Percentiles rank a stretch among this genome's conserved stretches.
phyloP scores from a whole-genome alignment of 1,284 basidiomycete genomes.

The Puccinia novopanici region DNA sequence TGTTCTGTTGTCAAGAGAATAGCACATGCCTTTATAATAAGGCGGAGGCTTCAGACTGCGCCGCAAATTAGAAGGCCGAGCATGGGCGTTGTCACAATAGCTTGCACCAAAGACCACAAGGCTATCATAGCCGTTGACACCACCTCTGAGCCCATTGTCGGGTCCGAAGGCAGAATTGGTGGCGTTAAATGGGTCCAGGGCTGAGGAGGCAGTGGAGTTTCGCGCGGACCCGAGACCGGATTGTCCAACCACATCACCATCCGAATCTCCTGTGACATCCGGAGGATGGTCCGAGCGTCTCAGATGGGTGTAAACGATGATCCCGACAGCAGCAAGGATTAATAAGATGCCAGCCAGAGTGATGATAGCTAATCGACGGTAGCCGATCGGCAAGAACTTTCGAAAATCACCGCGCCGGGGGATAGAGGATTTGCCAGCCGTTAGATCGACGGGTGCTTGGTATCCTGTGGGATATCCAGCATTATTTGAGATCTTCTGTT shows the following conservation, averaged over 20 bases:
- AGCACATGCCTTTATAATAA: conserved; percentile 37
- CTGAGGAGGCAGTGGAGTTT: conserved; percentile 11
- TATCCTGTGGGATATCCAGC: background rate
- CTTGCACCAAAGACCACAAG: conserved; percentile 40
- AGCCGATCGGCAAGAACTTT: conserved; percentile 12
- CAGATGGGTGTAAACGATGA: conserved; percentile 23
- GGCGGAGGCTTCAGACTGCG: conserved; percentile 27
- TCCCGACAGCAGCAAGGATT: conserved; percentile 4
- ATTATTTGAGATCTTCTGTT: background rate
- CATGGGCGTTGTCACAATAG: conserved; percentile 46
- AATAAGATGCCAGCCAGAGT: conserved; percentile 12
- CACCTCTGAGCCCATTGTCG: conserved; percentile 36
- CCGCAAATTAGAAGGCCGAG: conserved; percentile 18
- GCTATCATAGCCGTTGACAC: conserved; percentile 35
- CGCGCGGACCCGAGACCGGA: conserved; percentile 40
- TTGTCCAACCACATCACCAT: conserved; percentile 28
- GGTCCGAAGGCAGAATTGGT: conserved; percentile 11
- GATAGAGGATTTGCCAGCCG: background rate
- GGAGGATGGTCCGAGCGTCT: background rate
- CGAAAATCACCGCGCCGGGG: background rate
- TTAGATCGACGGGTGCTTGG: background rate
- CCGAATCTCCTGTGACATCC: background rate
- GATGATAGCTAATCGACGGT: conserved; percentile 21
- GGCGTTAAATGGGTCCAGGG: conserved; percentile 15
- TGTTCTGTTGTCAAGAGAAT: background rate